A percentile compares a stretch with the other conserved stretches of the same genome.
Conservation (phyloP, 192 early-diverging fungal species). For the Backusella parvicylindrica region DNA sequence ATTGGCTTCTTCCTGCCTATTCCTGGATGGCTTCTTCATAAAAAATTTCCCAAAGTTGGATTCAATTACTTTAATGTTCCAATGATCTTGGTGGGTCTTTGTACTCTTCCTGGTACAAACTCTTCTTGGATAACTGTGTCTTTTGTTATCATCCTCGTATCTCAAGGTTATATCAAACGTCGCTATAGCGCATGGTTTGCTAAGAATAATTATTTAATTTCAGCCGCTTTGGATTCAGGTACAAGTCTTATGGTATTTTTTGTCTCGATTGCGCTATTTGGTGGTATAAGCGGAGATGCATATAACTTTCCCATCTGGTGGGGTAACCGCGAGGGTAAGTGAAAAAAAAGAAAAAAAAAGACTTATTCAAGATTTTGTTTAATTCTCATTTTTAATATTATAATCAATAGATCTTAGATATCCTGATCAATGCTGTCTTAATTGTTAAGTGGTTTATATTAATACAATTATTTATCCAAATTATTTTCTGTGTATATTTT, state of each 20-base stretch:
- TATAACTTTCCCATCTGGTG: conserved; percentile 34
- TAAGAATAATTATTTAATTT: conserved; percentile 70
- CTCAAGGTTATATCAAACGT: conserved; percentile 41
- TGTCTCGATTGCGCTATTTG: conserved; percentile 27
- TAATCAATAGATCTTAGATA: background rate
- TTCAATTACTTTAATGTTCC: conserved; percentile 49
- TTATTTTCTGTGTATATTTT: no score
- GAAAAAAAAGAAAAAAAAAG: background rate
- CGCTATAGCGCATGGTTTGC: conserved; percentile 51
- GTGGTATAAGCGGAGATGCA: conserved; percentile 16
- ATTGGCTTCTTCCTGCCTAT: conserved; percentile 48
- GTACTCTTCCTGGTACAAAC: conserved; percentile 25
- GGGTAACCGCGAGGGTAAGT: conserved; percentile 23
- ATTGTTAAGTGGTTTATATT: background rate
- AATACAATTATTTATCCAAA: background rate
- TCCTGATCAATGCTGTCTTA: background rate
- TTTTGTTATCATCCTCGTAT: conserved; percentile 47
- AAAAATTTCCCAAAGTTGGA: conserved; percentile 41
- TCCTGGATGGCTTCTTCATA: conserved; percentile 43
- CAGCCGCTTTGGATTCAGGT: conserved; percentile 62
- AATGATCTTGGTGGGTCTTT: conserved; percentile 32
- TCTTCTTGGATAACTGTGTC: conserved; percentile 39
- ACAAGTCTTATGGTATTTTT: conserved; percentile 42
- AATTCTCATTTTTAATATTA: background rate
- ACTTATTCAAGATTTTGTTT: background rate